phyloP scores from a whole-genome alignment of 306 rosid genomes.

The Prunus davidiana region DNA sequence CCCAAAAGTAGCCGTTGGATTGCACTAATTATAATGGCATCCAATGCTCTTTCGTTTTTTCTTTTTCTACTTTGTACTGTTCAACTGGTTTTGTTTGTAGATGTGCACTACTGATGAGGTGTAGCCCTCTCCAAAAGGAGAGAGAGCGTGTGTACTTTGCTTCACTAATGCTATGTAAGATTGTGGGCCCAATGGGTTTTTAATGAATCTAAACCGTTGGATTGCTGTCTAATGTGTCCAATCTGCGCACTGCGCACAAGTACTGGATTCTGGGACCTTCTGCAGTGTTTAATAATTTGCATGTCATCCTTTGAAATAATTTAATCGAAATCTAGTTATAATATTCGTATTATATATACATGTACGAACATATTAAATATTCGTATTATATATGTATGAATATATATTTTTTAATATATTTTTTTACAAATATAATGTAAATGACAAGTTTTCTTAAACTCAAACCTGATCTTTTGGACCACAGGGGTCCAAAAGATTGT shows the following conservation, averaged over 20 bases:
- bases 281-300: too few species aligned
- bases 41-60: constrained; percentile 26
- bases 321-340: too few species aligned
- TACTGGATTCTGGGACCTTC: too few species aligned
- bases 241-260: background rate
- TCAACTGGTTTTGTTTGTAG: constrained; percentile 23
- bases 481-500: too few species aligned
- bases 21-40: constrained; percentile 25
- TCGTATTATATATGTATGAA: too few species aligned
- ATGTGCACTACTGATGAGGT: background rate
- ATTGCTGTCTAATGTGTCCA: background rate
- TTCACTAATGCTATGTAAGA: background rate
- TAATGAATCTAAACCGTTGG: constrained; percentile 27
- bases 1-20: constrained; percentile 41
- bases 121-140: constrained; percentile 89
- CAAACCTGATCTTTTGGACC: too few species aligned
- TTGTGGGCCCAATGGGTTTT: constrained; percentile 24
- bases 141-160: constrained; percentile 49
- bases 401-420: too few species aligned
- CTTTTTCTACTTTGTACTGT: constrained; percentile 1
- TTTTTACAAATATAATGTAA: too few species aligned
- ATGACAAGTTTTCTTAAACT: too few species aligned
- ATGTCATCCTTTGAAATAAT: too few species aligned
- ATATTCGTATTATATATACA: too few species aligned
- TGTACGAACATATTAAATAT: too few species aligned